These are phyloP conservation scores for Ettlia oleoabundans DNA, from an alignment of 139 green algal species.

Conservation along the genomic window DNA sequence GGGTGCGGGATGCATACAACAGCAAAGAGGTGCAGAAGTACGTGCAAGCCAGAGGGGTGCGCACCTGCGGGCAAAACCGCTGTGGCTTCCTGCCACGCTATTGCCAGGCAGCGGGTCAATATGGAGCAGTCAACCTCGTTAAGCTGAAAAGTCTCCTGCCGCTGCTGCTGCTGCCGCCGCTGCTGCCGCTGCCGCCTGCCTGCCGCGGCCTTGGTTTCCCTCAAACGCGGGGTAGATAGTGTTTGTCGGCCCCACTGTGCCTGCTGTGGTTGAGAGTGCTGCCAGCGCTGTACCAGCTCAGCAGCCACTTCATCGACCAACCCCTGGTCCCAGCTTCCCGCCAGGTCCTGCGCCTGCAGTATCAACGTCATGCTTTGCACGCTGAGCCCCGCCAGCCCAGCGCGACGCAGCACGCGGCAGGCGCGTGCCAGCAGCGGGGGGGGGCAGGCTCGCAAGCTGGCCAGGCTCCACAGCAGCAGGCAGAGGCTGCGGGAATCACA, in stretches of 20 bases:
- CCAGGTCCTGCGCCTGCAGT: not conserved
- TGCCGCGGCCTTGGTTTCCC: not conserved
- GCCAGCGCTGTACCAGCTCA: slow-evolving; percentile 8
- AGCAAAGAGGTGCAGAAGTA: too few species aligned
- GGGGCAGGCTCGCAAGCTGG: not conserved
- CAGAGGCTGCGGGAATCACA: not conserved
- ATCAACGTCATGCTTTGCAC: slow-evolving; percentile 19
- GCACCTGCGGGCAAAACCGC: not conserved
- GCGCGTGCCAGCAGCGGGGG: not conserved
- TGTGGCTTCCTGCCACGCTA: slow-evolving; percentile 1
- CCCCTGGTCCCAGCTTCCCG: slow-evolving; percentile 2
- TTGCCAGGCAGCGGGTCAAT: not conserved
- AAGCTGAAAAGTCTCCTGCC: not conserved
- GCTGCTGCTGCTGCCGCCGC: not conserved
- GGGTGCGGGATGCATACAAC: too few species aligned
- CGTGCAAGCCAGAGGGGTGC: too few species aligned
- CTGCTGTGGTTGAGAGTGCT: not conserved
- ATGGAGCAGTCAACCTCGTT: not conserved
- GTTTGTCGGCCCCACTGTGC: too few species aligned
- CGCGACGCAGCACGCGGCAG: not conserved
- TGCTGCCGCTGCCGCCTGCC: not conserved
- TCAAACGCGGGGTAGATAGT: too few species aligned
- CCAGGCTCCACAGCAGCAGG: slow-evolving; percentile 34
- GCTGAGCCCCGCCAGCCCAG: not conserved
- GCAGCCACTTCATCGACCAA: slow-evolving; percentile 4